Base-by-base conservation (phyloP, 176 grass and related monocot species). In the Ananas comosus region DNA sequence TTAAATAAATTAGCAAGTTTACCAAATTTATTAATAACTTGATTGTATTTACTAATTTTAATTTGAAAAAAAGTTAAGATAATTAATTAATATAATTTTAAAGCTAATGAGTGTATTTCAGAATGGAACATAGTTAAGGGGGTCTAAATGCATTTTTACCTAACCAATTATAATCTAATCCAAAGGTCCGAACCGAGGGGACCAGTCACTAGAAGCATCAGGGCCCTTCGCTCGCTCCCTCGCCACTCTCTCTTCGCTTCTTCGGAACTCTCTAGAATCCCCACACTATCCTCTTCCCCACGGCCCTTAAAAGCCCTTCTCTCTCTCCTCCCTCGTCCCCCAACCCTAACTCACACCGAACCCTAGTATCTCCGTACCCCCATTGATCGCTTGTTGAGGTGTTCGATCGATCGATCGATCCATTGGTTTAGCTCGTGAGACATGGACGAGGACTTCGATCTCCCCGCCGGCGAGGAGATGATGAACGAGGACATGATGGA, bases 361-460 rank as follows among this genome's bases (percentile, higher is more conserved):
- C 66, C 86, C 72, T 81, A 89, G 59, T 6, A 42, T 76, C 50
- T 77, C 52, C 71, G 13, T 53, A 63, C 70, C 51, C 1, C 18
- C 48, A 11, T 29, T 42, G 13, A 65, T 51, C 63, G 13, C 69
- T 66, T 22, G 49, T 64, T 67, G 76, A 78, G 11, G 25, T 57
- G 49, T 47, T 67, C 65, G 78, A 83, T 65, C 70, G 64, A 23
- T 23, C 22, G 22, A 51, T 16, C 17, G 10, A 17, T 21, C 10
- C 53, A 6, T 42, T n/a, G n/a, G 50, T 21, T 53, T 74, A 4
- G 14, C 51, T 17, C 12, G 23, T 10, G 18, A 5, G 33, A 67
- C 79, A 92, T 92, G 93, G 93, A 96, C 67, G 93, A 96, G 0
- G 93, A 87, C 63, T 89, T 97, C 74, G 93, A 97, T 63, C 67